phyloP scores from a whole-genome alignment of 768 basidiomycete genomes.

The Pulveroboletus sp. region DNA sequence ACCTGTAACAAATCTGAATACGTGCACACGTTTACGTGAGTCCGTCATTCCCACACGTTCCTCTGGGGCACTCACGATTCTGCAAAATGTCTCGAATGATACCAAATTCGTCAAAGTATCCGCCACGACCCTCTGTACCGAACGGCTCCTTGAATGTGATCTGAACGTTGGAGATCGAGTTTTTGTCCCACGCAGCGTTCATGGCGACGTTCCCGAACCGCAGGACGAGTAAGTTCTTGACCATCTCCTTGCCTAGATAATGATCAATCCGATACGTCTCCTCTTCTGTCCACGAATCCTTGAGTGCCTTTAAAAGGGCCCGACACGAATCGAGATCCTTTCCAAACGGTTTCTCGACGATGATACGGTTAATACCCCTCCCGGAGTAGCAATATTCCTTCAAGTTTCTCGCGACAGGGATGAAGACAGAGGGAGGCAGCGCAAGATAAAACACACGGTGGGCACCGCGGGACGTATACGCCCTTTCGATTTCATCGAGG shows the following conservation, averaged over 20 bases:
- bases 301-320: conserved; percentile 72
- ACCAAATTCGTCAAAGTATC: conserved; percentile 99
- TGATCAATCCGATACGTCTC: conserved; percentile 99
- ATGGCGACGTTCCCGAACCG: conserved; percentile 93
- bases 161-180: conserved; percentile 93
- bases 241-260: conserved; percentile 99
- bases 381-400: conserved; percentile 76
- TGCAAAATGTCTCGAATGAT: conserved; percentile 97
- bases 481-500: conserved; percentile 72
- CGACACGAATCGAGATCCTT: conserved; percentile 87
- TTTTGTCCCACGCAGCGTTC: conserved; percentile 90
- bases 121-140: conserved; percentile 99
- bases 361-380: conserved; percentile 81
- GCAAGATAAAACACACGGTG: conserved; percentile 97
- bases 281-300: conserved; percentile 88
- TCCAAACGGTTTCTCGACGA: conserved; percentile 98
- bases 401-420: conserved; percentile 78
- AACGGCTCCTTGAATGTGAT: conserved; percentile 99
- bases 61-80: conserved; percentile 70
- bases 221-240: conserved; percentile 94
- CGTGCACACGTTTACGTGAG: conserved; percentile 16
- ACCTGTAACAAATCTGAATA: conserved; percentile 87
- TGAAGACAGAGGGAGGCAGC: conserved; percentile 95
- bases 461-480: conserved; percentile 55
- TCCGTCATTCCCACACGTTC: conserved; percentile 6